These are phyloP conservation scores for Dictyostelium intermedium DNA, from an alignment of 78 protist species.

Conservation along the genomic window DNA sequence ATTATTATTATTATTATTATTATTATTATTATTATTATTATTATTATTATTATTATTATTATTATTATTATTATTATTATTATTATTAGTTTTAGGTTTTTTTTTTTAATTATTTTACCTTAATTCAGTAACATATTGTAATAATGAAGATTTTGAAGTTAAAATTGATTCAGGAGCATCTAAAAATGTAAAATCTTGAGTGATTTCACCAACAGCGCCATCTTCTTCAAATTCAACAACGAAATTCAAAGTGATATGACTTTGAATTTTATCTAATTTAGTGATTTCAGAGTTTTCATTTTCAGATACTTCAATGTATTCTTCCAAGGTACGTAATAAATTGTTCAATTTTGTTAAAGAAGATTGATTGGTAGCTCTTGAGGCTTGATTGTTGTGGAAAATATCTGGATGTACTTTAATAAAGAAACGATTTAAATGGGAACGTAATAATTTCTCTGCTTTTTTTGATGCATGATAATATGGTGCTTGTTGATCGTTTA, in stretches of 20 bases:
- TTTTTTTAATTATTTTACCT: neutral
- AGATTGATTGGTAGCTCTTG: conserved; percentile 1
- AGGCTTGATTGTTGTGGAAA: neutral
- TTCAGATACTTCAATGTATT: neutral
- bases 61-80: no score
- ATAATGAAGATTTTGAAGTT: conserved; percentile 25
- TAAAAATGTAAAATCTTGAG: neutral
- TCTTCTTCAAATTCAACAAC: conserved; percentile 7
- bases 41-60: neutral
- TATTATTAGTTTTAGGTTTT: no score
- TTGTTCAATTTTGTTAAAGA: conserved; percentile 57
- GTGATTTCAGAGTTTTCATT: conserved; percentile 1
- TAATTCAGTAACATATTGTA: conserved; percentile 9
- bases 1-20: no score
- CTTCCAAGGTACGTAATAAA: conserved; percentile 26
- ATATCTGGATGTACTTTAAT: conserved; percentile 66
- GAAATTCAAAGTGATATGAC: neutral
- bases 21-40: no score
- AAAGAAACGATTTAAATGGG: conserved; percentile 39
- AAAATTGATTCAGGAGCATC: neutral
- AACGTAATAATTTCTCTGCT: neutral
- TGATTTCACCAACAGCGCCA: neutral
- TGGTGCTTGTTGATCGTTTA: conserved; percentile 29
- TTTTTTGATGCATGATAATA: conserved; percentile 22
- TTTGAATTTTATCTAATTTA: conserved; percentile 49